phyloP scores from a whole-genome alignment of 2,329 filamentous ascomycete species.

The Pseudocercospora cruenta region DNA sequence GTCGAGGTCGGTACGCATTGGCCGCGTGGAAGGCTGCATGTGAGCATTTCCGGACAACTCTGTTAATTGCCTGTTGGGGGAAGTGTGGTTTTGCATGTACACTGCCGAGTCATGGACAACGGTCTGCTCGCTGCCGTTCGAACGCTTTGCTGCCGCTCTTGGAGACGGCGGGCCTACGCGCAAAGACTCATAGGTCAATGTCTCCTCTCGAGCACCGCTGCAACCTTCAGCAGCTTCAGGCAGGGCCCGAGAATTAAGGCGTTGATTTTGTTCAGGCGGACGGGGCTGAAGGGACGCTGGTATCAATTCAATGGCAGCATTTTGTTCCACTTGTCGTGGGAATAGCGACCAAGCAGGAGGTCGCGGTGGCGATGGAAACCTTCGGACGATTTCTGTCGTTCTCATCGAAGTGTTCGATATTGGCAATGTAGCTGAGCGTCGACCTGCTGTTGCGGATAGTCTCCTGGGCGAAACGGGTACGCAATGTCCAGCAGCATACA shows the following conservation, averaged over 20 bases:
- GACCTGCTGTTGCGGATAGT: slow-evolving; percentile 21
- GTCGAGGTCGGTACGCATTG: not conserved
- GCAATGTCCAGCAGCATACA: slow-evolving; percentile 27
- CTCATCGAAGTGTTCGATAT: slow-evolving; percentile 23
- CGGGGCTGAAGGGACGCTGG: not conserved
- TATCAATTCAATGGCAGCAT: not conserved
- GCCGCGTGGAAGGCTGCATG: not conserved
- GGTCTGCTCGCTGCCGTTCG: not conserved
- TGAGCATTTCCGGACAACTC: not conserved
- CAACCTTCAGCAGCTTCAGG: not conserved
- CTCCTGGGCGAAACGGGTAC: slow-evolving; percentile 30
- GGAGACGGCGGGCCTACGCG: not conserved
- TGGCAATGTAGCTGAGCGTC: slow-evolving; percentile 27
- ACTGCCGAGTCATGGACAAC: not conserved
- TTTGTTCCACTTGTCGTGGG: not conserved
- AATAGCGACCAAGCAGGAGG: slow-evolving; percentile 1
- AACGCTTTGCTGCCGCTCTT: not conserved
- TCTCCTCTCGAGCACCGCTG: not conserved
- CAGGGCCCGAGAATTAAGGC: not conserved
- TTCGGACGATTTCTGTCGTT: slow-evolving; percentile 29
- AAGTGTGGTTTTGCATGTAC: not conserved
- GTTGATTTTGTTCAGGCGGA: not conserved
- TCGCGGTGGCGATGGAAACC: slow-evolving; percentile 32
- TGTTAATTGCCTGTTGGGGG: not conserved
- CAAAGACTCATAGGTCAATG: not conserved